phyloP scores from a whole-genome alignment of 73 alveolate genomes.

The Paramecium octaurelia region DNA sequence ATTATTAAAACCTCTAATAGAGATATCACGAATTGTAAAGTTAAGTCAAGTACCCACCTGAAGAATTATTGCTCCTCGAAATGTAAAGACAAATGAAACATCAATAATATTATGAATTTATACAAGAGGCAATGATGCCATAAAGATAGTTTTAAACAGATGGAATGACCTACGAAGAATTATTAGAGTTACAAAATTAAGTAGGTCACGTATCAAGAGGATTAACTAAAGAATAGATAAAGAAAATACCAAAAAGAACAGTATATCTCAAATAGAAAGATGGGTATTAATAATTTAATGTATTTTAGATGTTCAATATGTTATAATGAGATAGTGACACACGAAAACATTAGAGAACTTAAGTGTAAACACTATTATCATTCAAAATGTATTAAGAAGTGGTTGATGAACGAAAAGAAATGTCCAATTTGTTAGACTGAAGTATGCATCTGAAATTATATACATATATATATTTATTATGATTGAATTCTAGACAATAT shows the following conservation, averaged over 20 bases:
- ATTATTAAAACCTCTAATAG: not conserved
- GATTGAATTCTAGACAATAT: not conserved
- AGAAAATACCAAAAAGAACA: not conserved
- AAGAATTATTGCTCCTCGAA: not conserved
- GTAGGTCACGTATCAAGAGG: conserved; percentile 56
- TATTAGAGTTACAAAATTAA: conserved; percentile 50
- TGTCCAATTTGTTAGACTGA: conserved; percentile 61
- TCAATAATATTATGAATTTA: conserved; percentile 13
- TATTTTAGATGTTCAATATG: conserved; percentile 51
- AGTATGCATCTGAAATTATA: not conserved
- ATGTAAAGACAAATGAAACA: not conserved
- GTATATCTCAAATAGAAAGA: not conserved
- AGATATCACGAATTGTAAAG: not conserved
- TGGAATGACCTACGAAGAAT: conserved; percentile 56
- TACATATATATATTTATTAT: not conserved
- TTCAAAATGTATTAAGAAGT: conserved; percentile 41
- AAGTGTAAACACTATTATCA: conserved; percentile 53
- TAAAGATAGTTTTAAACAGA: conserved; percentile 29
- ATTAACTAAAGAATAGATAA: conserved; percentile 48
- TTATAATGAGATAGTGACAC: not conserved
- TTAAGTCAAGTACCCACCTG: not conserved
- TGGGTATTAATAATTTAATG: not conserved
- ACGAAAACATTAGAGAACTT: not conserved
- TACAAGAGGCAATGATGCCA: conserved; percentile 50
- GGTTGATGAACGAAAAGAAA: conserved; percentile 57